Evolutionary conservation across 768 basidiomycete species (phyloP), one percentile per base, ranked within the genome.

Genomic region (Leccinum arenicola): DNA sequence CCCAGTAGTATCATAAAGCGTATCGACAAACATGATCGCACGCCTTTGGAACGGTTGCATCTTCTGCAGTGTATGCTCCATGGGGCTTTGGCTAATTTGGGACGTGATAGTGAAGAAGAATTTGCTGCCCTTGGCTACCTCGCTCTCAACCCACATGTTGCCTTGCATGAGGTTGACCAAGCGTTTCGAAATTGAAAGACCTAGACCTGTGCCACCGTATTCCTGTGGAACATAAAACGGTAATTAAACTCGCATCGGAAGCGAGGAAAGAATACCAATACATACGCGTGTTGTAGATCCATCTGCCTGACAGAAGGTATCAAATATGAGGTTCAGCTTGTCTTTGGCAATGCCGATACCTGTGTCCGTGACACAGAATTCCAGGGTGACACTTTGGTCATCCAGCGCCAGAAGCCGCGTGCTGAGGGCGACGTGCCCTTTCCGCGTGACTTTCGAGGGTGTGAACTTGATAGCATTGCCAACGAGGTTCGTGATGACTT

Each of bases 281-380:
- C 88, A 47, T 66, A 92, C 93, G 69, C 96, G 76, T 6, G 95
- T 98, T 4, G 97, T 98, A 8, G 95, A 98, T 25, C 97, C 97
- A 78, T 98, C 97, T 0, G 97, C 97, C 71, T 98, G 97, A 64
- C 93, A 94, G 76, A 99, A 99, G 2, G 97, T 98, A 70, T 99
- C 97, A 75, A 98, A 99, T 71, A 98, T 98, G 68, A 98, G 80
- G 69, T 95, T 96, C 64, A 98, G 77, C 78, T 98, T 98, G 74
- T 98, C 97, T 72, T 95, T 94, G 57, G 96, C 94, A 71, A 99
- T 98, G 54, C 97, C 97, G 67, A 99, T 99, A 57, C 97, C 97
- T 1, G 95, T 98, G 70, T 99, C 97, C 54, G 90, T 89, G 21
- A 98, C 95, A 69, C 95, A 97, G 80, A 99, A 97, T 75, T 98